These are phyloP conservation scores for Diutina catenulata DNA, from an alignment of 1,139 yeast species.

Conservation along the genomic window DNA sequence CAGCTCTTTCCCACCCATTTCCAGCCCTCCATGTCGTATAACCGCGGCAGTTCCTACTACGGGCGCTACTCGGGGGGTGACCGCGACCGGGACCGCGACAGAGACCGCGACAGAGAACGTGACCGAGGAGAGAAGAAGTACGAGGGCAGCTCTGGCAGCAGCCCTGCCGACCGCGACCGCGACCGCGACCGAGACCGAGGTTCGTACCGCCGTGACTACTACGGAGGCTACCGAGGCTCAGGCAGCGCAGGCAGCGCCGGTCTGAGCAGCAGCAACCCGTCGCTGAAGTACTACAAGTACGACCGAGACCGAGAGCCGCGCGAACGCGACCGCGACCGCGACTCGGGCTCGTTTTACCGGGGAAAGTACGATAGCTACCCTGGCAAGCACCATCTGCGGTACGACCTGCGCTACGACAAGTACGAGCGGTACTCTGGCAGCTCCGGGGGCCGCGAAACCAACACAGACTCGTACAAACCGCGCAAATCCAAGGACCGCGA, in stretches of 20 bases:
- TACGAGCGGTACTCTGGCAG: conserved; percentile 4
- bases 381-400: conserved; percentile 3
- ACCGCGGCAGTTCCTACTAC: conserved; percentile 2
- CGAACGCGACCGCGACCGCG: background rate
- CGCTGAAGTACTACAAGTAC: too few species aligned
- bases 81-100: background rate
- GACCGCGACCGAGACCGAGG: conserved; percentile 1
- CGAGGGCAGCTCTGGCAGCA: too few species aligned
- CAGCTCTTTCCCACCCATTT: too few species aligned
- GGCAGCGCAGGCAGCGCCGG: too few species aligned
- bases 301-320: too few species aligned
- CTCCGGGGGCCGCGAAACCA: background rate
- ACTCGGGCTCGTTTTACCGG: background rate
- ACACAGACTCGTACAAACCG: conserved; percentile 4
- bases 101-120: background rate
- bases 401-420: conserved; percentile 4
- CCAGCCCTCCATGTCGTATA: conserved; percentile 1
- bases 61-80: conserved; percentile 3
- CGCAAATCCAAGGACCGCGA: too few species aligned
- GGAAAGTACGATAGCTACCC: background rate
- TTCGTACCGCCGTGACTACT: background rate
- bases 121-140: too few species aligned
- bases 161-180: background rate
- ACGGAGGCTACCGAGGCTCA: too few species aligned
- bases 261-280: too few species aligned